Conservation (phyloP, 306 rosid genomes). For the Cucurbita argyrosperma region DNA sequence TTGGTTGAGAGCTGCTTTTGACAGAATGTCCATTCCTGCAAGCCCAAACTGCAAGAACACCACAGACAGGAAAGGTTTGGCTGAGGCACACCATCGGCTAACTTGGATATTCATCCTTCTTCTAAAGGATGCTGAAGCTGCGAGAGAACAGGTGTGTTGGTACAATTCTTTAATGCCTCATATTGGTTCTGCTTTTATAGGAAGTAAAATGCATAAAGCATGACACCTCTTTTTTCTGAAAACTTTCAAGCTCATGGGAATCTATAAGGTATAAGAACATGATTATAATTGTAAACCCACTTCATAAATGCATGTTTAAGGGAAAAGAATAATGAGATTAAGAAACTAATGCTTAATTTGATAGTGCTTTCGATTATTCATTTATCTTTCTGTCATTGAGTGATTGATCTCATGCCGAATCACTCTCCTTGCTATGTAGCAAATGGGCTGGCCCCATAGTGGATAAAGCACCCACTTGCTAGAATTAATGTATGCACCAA, state of each 20-base stretch:
- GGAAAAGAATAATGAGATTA: background rate
- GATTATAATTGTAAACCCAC: conserved; percentile 1
- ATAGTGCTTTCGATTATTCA: conserved; percentile 11
- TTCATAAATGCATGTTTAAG: background rate
- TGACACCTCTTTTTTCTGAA: background rate
- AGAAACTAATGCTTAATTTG: conserved; percentile 7
- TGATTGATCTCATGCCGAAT: conserved; percentile 4
- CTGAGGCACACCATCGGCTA: conserved; percentile 13
- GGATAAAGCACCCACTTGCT: conserved; percentile 5
- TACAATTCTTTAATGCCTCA: background rate
- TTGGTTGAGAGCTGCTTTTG: conserved; percentile 73
- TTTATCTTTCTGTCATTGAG: background rate
- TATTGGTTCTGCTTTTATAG: conserved; percentile 7
- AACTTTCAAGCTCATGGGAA: conserved; percentile 1
- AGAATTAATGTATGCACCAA: background rate
- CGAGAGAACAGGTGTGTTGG: background rate
- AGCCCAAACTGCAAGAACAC: conserved; percentile 56
- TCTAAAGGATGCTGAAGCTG: background rate
- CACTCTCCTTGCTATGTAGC: background rate
- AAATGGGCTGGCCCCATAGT: background rate
- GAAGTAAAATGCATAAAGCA: conserved; percentile 7
- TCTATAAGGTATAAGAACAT: conserved; percentile 4
- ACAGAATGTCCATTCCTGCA: conserved; percentile 71
- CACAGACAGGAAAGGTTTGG: conserved; percentile 62
- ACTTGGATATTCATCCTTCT: conserved; percentile 18